These are phyloP conservation scores for Solanum paucissectum DNA, from an alignment of 257 asterid species.

Conservation along the genomic window DNA sequence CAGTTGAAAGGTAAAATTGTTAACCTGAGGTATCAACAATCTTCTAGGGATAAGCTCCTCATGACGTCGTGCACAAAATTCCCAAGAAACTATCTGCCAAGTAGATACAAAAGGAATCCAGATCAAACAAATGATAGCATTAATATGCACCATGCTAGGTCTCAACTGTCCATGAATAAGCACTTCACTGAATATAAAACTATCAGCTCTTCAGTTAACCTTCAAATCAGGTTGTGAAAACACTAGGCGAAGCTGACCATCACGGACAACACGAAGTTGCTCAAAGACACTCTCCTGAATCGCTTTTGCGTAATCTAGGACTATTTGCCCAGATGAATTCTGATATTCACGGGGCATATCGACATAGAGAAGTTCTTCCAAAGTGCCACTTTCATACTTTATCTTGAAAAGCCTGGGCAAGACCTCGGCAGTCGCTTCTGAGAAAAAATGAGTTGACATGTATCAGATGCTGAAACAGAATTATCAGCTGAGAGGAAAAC, in stretches of 20 bases:
- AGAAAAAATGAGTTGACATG: conserved; percentile 2
- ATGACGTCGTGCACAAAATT: conserved; percentile 94
- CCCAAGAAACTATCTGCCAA: conserved; percentile 92
- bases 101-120: background rate
- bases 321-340: conserved; percentile 88
- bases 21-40: conserved; percentile 87
- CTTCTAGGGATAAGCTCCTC: conserved; percentile 95
- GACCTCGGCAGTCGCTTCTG: conserved; percentile 97
- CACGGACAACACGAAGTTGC: conserved; percentile 96
- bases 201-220: conserved; percentile 26
- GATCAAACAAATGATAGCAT: background rate
- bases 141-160: background rate
- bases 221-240: conserved; percentile 77
- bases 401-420: conserved; percentile 84
- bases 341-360: conserved; percentile 96
- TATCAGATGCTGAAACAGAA: conserved; percentile 1
- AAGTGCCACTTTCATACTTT: conserved; percentile 86
- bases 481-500: background rate
- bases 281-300: conserved; percentile 95
- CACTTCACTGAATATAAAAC: background rate
- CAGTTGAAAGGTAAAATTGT: background rate
- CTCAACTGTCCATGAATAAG: background rate
- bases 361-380: conserved; percentile 88
- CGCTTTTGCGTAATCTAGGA: conserved; percentile 89
- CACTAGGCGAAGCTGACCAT: conserved; percentile 89